Conservation (phyloP, 139 green algal species). For the Mychonastes homosphaera region DNA sequence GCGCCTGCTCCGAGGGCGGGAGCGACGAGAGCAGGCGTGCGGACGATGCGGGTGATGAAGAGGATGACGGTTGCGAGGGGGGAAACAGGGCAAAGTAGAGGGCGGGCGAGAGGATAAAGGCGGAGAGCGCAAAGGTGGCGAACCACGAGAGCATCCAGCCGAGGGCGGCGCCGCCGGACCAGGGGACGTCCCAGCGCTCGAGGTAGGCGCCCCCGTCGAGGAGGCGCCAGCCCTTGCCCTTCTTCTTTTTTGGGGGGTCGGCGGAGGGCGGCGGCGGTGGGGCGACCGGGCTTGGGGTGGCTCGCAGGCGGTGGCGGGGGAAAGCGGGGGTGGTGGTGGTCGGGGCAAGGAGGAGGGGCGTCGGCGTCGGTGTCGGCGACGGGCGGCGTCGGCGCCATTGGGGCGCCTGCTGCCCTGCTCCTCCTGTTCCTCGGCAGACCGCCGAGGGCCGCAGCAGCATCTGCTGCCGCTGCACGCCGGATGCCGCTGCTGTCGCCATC, state of each 20-base stretch:
- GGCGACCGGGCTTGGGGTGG: not conserved
- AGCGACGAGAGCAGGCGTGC: constrained; percentile 9
- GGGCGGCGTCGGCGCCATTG: no score
- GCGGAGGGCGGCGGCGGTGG: not conserved
- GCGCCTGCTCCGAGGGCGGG: constrained; percentile 1
- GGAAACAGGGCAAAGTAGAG: no score
- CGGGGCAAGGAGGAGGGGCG: not conserved
- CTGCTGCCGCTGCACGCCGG: no score
- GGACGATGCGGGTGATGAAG: constrained; percentile 21
- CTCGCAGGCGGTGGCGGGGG: not conserved
- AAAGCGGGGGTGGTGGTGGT: not conserved
- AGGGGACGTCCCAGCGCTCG: constrained; percentile 55
- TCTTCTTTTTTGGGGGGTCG: not conserved
- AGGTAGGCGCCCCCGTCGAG: constrained; percentile 40
- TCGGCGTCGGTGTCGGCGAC: no score
- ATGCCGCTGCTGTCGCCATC: no score
- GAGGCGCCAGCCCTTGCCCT: constrained; percentile 27
- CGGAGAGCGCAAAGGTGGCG: constrained; percentile 48
- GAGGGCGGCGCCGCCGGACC: constrained; percentile 36
- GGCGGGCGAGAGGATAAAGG: constrained; percentile 52
- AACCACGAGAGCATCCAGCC: constrained; percentile 58
- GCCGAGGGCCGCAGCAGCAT: no score
- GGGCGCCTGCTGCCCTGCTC: no score
- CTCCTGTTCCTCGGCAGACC: no score
- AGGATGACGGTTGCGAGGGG: no score